Conservation (phyloP, 2,329 filamentous ascomycete genomes). For the Bretziella fagacearum region DNA sequence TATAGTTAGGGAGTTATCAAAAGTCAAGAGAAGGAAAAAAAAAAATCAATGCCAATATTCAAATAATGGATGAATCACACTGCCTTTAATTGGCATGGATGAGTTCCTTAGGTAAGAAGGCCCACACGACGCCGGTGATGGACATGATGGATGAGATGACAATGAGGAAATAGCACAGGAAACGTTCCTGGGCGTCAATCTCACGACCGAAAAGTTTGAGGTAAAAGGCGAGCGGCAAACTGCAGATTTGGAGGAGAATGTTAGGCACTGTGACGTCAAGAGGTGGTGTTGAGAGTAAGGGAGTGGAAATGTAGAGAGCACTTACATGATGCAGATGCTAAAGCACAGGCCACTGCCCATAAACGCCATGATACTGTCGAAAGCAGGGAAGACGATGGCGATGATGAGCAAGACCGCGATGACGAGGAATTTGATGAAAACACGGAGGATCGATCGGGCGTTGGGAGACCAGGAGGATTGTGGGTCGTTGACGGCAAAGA, state of each 20-base stretch:
- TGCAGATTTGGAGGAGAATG: slow-evolving; percentile 17
- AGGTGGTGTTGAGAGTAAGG: neutral
- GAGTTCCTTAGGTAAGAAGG: slow-evolving; percentile 64
- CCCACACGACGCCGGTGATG: slow-evolving; percentile 65
- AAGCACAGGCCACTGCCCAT: slow-evolving; percentile 85
- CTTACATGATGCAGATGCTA: slow-evolving; percentile 71
- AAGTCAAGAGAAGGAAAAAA: too few species aligned
- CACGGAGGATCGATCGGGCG: slow-evolving; percentile 22
- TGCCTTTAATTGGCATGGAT: slow-evolving; percentile 37
- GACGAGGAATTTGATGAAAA: slow-evolving; percentile 46
- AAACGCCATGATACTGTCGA: slow-evolving; percentile 81
- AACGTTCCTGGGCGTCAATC: slow-evolving; percentile 44
- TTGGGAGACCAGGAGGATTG: slow-evolving; percentile 24
- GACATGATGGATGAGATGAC: slow-evolving; percentile 53
- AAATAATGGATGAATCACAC: neutral
- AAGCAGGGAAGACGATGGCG: slow-evolving; percentile 52
- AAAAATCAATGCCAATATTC: neutral
- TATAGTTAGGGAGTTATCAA: too few species aligned
- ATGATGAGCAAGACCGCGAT: slow-evolving; percentile 60
- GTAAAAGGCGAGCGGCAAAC: slow-evolving; percentile 70
- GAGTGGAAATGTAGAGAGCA: neutral
- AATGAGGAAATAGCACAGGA: slow-evolving; percentile 53
- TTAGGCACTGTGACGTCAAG: neutral
- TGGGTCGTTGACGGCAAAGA: slow-evolving; percentile 49
- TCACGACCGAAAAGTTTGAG: slow-evolving; percentile 72